phyloP scores from a whole-genome alignment of 257 asterid genomes.

The Lycium ferocissimum region DNA sequence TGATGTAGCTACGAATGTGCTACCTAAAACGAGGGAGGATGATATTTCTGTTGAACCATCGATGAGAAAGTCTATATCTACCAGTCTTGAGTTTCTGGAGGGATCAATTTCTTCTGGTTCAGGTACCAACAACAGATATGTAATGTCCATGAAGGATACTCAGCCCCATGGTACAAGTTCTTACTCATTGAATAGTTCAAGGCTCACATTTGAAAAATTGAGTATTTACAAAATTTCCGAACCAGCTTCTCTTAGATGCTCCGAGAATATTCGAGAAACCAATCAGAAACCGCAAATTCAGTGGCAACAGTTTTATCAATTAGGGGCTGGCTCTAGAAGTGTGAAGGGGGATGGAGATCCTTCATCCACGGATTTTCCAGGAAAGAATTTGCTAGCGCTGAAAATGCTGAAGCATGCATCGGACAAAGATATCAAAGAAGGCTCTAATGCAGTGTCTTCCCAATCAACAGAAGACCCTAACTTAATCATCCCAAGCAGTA shows the following conservation, averaged over 20 bases:
- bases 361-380: conserved; percentile 27
- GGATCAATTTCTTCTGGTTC: conserved; percentile 36
- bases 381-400: conserved; percentile 15
- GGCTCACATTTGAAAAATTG: conserved; percentile 33
- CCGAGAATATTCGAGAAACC: conserved; percentile 26
- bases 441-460: conserved; percentile 32
- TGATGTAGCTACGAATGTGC: not conserved
- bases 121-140: conserved; percentile 29
- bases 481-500: conserved; percentile 28
- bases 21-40: conserved; percentile 27
- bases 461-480: conserved; percentile 24
- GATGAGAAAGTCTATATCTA: conserved; percentile 14
- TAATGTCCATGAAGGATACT: conserved; percentile 27
- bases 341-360: conserved; percentile 23
- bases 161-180: conserved; percentile 26
- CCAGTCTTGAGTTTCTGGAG: conserved; percentile 29
- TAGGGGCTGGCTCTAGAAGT: conserved; percentile 27
- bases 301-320: conserved; percentile 27
- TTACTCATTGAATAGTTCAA: conserved; percentile 25
- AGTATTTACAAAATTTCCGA: conserved; percentile 34
- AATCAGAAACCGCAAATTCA: conserved; percentile 26
- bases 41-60: conserved; percentile 32
- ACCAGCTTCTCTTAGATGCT: conserved; percentile 34
- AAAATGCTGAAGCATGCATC: conserved; percentile 27
- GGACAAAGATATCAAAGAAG: conserved; percentile 32